These are phyloP conservation scores for Fusarium sp. DNA, from an alignment of 2,329 filamentous ascomycete genomes.

Conservation along the genomic window DNA sequence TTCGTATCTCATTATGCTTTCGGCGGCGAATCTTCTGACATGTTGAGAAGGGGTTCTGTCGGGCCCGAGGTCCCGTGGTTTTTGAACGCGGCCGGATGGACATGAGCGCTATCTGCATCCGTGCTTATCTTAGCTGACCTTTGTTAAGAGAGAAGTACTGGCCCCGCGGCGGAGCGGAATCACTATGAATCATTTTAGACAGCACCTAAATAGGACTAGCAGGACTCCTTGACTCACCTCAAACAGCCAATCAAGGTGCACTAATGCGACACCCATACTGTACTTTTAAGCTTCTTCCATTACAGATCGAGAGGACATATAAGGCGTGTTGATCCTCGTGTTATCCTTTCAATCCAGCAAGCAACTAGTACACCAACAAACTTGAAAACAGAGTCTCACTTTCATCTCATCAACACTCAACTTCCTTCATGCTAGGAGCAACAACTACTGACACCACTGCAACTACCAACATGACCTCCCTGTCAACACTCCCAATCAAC, in stretches of 20 bases:
- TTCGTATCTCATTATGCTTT: background rate
- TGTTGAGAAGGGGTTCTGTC: background rate
- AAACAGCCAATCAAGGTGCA: background rate
- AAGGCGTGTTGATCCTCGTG: background rate
- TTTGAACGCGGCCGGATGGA: background rate
- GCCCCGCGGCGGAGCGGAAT: background rate
- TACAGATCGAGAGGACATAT: background rate
- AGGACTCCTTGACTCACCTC: background rate
- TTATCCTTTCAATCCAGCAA: background rate
- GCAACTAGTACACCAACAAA: accelerated
- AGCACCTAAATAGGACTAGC: background rate
- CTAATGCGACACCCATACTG: background rate
- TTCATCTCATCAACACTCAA: background rate
- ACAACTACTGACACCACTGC: background rate
- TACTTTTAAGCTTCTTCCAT: background rate
- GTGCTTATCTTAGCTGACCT: accelerated
- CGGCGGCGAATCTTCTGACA: background rate
- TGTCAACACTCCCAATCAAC: no score
- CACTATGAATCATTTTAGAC: conserved; percentile 25
- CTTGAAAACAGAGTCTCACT: accelerated
- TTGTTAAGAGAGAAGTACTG: background rate
- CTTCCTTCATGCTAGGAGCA: conserved; percentile 13
- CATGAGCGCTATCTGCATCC: accelerated
- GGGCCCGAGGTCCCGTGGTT: conserved; percentile 12
- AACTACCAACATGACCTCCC: background rate